Base-by-base conservation (phyloP, 202 grass and related monocot species). In the Zoysia matrella region DNA sequence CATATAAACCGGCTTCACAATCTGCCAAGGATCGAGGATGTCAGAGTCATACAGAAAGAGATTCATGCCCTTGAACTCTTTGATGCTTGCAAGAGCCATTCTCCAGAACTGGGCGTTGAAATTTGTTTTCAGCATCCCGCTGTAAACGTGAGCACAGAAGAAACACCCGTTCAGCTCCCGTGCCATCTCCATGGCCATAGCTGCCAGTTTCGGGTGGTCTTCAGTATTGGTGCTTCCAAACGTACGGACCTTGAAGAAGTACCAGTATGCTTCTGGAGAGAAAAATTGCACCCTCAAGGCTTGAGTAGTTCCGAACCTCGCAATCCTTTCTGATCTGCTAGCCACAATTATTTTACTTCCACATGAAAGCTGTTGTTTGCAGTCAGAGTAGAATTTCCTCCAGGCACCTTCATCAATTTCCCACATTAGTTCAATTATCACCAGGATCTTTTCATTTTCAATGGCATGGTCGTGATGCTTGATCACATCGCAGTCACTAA, bases 191-290 rank as follows among this genome's bases (percentile, higher is more conserved):
- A 80, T 80, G 3, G 11, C 78, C 6, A 70, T 36, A 0, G 78
- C 39, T 1, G 52, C 18, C 63, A 81, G 18, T 11, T 55, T 69
- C 0, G 65, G 84, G 40, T 86, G 72, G n/a, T 81, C 71, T 5
- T 64, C 9, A 0, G 2, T 0, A 0, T 62, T 45, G 0, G 13
- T 11, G 78, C 78, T 82, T 3, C 78, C 85, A 42, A 82, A 87
- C 1, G 65, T 18, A 42, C 65, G 85, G 41, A 65, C 46, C 72
- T 87, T 87, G 65, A 86, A 81, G 13, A 86, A 71, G 13, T 86
- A 86, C 85, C 78, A 71, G 2, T 76, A 71, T 44, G n/a, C 41
- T 70, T 81, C 77, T 0, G n/a, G 6, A 0, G 47, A 11, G 1
- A 86, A 62, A 8, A 3, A 2, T 1, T 22, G 8, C 5, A 86